Conservation (phyloP, 768 basidiomycete species). For the Boletus eberwhitei region DNA sequence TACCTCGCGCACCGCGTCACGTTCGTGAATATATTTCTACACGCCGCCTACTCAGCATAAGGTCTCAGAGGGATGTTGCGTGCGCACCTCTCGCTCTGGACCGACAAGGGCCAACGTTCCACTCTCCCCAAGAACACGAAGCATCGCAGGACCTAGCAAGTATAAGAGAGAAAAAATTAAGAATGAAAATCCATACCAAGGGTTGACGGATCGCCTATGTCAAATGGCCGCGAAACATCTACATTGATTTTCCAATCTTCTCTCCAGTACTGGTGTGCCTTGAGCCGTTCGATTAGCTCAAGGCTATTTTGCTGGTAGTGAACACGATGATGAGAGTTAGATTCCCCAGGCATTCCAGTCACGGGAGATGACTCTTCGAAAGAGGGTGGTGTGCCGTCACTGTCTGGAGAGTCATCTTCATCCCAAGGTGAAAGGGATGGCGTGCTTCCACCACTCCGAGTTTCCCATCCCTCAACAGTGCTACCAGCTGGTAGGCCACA, state of each 20-base stretch:
- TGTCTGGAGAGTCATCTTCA: slow-evolving; percentile 40
- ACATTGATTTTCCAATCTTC: slow-evolving; percentile 56
- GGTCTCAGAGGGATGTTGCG: not conserved
- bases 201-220: slow-evolving; percentile 70
- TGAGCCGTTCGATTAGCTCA: slow-evolving; percentile 60
- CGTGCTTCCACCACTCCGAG: slow-evolving; percentile 53
- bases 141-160: slow-evolving; percentile 43
- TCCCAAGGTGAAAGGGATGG: slow-evolving; percentile 68
- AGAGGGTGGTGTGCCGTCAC: slow-evolving; percentile 13
- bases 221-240: slow-evolving; percentile 43
- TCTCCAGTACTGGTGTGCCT: slow-evolving; percentile 71
- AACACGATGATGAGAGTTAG: not conserved
- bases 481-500: slow-evolving; percentile 52
- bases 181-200: slow-evolving; percentile 44
- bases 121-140: slow-evolving; percentile 37
- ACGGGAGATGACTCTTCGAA: slow-evolving; percentile 13
- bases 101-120: slow-evolving; percentile 39
- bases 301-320: slow-evolving; percentile 31
- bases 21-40: slow-evolving; percentile 70
- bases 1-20: slow-evolving; percentile 74
- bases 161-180: not conserved
- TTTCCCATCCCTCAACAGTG: slow-evolving; percentile 42
- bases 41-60: not conserved
- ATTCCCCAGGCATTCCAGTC: not conserved
- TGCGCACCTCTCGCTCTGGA: slow-evolving; percentile 41